Conservation (phyloP, 345 rosid species). For the Acer negundo region DNA sequence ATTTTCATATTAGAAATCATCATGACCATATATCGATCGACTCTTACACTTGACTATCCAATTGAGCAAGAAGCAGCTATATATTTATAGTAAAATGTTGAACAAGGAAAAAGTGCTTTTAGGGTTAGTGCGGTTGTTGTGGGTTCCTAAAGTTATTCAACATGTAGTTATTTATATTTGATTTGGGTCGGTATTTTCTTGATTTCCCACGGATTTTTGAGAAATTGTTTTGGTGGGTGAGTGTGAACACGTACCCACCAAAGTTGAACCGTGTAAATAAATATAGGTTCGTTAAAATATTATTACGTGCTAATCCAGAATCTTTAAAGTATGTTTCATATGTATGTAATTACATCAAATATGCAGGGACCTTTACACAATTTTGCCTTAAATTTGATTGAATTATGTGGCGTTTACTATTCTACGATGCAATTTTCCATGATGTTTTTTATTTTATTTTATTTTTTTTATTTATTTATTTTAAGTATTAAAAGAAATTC, state of each 20-base stretch:
- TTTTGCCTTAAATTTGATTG: too few species aligned
- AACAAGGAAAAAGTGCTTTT: neutral
- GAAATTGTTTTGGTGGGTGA: neutral
- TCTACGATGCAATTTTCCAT: too few species aligned
- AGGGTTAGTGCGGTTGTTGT: constrained; percentile 46
- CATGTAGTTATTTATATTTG: constrained; percentile 27
- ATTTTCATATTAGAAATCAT: constrained; percentile 32
- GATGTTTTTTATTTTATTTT: too few species aligned
- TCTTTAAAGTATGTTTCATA: neutral
- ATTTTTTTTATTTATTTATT: too few species aligned
- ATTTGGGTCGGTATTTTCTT: neutral
- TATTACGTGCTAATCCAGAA: neutral
- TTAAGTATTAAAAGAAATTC: too few species aligned
- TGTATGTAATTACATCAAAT: too few species aligned
- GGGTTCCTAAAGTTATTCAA: constrained; percentile 13
- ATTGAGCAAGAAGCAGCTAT: neutral
- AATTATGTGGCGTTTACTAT: too few species aligned
- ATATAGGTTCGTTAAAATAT: neutral
- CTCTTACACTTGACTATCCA: neutral
- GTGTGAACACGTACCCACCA: too few species aligned
- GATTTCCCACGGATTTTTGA: neutral
- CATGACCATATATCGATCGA: neutral
- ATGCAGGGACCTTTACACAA: too few species aligned
- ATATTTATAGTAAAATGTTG: neutral
- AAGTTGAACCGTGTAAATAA: neutral